phyloP scores from a whole-genome alignment of 2,329 filamentous ascomycete genomes.

The Aquanectria penicillioides region DNA sequence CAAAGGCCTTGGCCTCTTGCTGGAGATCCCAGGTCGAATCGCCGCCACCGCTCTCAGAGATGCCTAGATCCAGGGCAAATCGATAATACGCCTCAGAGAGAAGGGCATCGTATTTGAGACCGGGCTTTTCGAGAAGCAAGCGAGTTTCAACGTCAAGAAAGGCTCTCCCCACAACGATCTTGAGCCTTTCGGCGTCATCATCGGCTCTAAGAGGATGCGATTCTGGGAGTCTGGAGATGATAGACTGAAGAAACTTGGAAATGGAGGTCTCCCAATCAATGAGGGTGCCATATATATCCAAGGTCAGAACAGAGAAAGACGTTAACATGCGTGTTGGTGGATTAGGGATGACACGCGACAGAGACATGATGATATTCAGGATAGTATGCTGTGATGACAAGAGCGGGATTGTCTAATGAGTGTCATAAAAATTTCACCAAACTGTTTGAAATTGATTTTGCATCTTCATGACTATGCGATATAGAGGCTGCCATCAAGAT shows the following conservation, averaged over 20 bases:
- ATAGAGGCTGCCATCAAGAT: not conserved
- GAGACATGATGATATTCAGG: too few relatives aligned
- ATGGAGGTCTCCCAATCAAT: conserved; percentile 80
- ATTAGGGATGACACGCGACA: too few relatives aligned
- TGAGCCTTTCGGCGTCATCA: too few relatives aligned
- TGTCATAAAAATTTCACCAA: too few relatives aligned
- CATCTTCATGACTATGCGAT: too few relatives aligned
- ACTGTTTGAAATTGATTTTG: too few relatives aligned
- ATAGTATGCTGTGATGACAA: too few relatives aligned
- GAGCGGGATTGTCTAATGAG: too few relatives aligned
- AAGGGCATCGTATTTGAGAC: conserved; percentile 65
- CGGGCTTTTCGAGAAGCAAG: conserved; percentile 63
- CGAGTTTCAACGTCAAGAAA: conserved; percentile 57
- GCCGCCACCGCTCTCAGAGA: conserved; percentile 45
- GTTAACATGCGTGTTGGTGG: too few relatives aligned
- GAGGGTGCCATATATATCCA: conserved; percentile 82
- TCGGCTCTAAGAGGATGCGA: conserved; percentile 47
- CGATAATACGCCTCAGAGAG: conserved; percentile 56
- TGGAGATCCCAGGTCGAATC: too few relatives aligned
- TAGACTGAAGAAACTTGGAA: conserved; percentile 59
- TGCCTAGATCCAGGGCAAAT: conserved; percentile 53
- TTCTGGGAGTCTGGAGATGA: conserved; percentile 53
- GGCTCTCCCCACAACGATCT: conserved; percentile 50
- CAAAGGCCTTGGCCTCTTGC: conserved; percentile 59
- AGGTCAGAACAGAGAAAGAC: conserved; percentile 61